Evolutionary conservation across 1,139 yeast species (phyloP), one percentile per base, ranked within the genome.

Genomic region (Lodderomyces jiufengensis): DNA sequence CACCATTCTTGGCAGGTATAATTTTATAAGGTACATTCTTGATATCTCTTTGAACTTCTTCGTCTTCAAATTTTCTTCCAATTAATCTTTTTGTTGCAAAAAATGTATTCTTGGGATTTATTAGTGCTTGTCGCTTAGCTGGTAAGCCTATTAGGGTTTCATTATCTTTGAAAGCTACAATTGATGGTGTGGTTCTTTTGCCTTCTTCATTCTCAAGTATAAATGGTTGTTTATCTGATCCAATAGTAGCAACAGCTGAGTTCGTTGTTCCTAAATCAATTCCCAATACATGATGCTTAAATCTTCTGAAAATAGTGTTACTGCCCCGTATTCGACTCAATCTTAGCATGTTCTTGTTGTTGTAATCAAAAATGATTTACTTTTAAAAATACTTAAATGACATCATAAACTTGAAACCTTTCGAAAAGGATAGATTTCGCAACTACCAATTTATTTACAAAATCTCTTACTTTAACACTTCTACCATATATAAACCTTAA

Each of bases 191-290:
- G 0, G 90, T 83, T 40, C 87, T 60, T 20, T 70, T 72, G 5
- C 88, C 88, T 45, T 80, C 80, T 39, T 70, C 74, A 53, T 82
- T 80, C 50, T 83, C 92, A 27, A 84, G 61, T 28, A 83, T 81
- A 42, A 59, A 58, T 9, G 84, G 74, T 25, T 57, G 59, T 26
- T 64, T 57, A 8, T 61, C 58, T 4, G 38, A 10, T 1, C 76
- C 74, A 45, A 80, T 76, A 29, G 80, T 61, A 0, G 92, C 92
- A 7, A 82, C 92, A 1, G 92, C 92, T 10, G 90, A 82, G 50
- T 84, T 84, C 10, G 94, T 84, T 4, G 94, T 84, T 10, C 94
- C 94, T 32, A 84, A 58, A 54, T 84, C 94, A 41, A 84, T 82
- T 29, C 94, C 94, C 34, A 84, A 74, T 3, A 83, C 87, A 7